Base-by-base conservation (phyloP, 208 protist genomes). In the Naegleria gruberi region DNA sequence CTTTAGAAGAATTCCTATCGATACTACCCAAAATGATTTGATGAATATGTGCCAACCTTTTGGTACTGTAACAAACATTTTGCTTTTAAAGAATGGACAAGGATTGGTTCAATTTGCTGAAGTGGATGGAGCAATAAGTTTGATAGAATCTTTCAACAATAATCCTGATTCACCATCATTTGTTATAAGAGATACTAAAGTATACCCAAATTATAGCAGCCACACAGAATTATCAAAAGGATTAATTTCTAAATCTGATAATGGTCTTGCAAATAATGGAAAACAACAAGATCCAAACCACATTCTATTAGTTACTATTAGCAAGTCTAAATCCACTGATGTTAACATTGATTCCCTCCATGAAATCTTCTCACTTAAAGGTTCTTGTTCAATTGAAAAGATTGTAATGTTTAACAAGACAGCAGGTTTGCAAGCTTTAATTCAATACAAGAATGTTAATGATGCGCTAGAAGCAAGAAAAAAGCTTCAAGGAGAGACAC, bases 401-500 rank as follows among this genome's bases (percentile, higher is more conserved):
- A 87, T 87, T 55, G 83, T 87, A 12, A 87, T 87, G 43, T 87
- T 87, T 19, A 55, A 37, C 17, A 87, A 87, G 30, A 45, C 43
- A 40, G 17, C 19, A 34, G 83, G 83, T 30, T 55, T 87, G 41
- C 83, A 87, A 87, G 43, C 43, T 37, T 41, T 87, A 55, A 41
- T 87, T 40, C 83, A 87, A 55, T 87, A 55, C 15, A 19, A 3
- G 55, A 55, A 87, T 46, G 41, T 55, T 5, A 6, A 87, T 44
- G 83, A 87, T 30, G 83, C 83, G 4, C 0, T 41, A 19, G 42
- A 87, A 55, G 43, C 43, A 23, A 45, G 43, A 41, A 45, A 55
- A 41, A 5, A 1, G 26, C 30, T 87, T 2, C 17, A 34, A 30
- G 83, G 83, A 87, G 5, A 17, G 1, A 23, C 8, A 41, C 30